A percentile compares a stretch with the other conserved stretches of the same genome.
Evolutionary conservation across 1,139 yeast genomes (phyloP).

Genomic region (Candida sojae): DNA sequence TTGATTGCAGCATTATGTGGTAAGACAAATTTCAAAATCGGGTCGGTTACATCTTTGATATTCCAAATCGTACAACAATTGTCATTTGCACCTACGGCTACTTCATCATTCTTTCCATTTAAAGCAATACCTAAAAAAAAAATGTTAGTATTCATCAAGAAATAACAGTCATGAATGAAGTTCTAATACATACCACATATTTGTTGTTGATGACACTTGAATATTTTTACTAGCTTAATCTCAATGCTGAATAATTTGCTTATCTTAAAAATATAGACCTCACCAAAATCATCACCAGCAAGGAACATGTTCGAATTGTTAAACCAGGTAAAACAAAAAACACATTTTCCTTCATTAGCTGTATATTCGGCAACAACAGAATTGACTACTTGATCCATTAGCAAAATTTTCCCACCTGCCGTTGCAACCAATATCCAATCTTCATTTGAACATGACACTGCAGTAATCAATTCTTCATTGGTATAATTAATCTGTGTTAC

Average conservation of each 20-base stretch:
- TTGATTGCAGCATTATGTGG: constrained; percentile 47
- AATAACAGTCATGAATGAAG: background rate
- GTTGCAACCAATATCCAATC: constrained; percentile 59
- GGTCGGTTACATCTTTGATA: constrained; percentile 38
- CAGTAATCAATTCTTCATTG: constrained; percentile 49
- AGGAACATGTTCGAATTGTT: constrained; percentile 45
- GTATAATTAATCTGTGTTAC: constrained; percentile 32
- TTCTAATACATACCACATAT: constrained; percentile 55
- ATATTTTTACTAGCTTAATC: constrained; percentile 19
- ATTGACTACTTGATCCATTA: constrained; percentile 22
- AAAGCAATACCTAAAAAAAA: constrained; percentile 58
- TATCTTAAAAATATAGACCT: constrained; percentile 49
- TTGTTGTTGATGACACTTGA: constrained; percentile 62
- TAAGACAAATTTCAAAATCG: constrained; percentile 46
- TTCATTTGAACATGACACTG: constrained; percentile 55
- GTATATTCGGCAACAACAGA: constrained; percentile 11
- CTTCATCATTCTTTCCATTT: constrained; percentile 44
- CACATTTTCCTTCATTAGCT: constrained; percentile 26
- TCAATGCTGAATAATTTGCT: constrained; percentile 11
- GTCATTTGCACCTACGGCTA: constrained; percentile 77
- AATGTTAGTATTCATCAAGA: constrained; percentile 11
- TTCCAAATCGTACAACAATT: constrained; percentile 72
- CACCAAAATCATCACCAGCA: constrained; percentile 73
- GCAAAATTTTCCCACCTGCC: constrained; percentile 25
- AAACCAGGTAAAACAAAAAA: constrained; percentile 69